Evolutionary conservation across 2,329 filamentous ascomycete genomes (phyloP), one percentile per base, ranked within the genome.

Genomic region (Mycosphaerelloides madeirae): DNA sequence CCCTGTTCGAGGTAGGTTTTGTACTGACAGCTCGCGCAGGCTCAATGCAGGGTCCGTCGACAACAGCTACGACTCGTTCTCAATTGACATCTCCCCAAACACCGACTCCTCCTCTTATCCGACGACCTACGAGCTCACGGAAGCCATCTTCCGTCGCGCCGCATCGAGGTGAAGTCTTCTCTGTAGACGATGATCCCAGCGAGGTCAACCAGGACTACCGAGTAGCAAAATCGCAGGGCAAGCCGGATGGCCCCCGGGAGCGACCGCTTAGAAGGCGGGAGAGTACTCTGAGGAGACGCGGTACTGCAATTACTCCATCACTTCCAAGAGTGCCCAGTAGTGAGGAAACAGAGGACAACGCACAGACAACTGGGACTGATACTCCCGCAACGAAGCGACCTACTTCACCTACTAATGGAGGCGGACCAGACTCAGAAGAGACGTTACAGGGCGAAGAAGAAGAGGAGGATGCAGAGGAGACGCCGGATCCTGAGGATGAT

Each of bases 151-250:
- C 71, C 40, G 75, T 80, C 58, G 81, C 81, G 31, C 89, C 88
- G 2, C 81, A 91, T 62, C 84, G 87, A 42, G 87, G 90, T 22
- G 85, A 86, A 50, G 76, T 91, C 48, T 97, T 95, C 68, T 96
- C 90, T 0, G 87, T 87, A 37, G 90, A 97, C 62, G 91, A 97
- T 64, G 89, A 88, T 60, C 74, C 82, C 18, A 77, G 81, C 53
- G 91, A 96, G 66, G 81, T 95, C 15, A 83, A 87, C 60, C 79
- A 80, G 50, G 85, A 89, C 59, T 69, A 77, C 54, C 71, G 78
- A 45, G 66, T 71, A 53, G 54, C 67, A 53, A 48, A 58, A 28
- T 51, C 52, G 16, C 50, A 59, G 19, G 50, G 55, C n/a, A 49
- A 48, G 31, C 38, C 49, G 4, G 49, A 51, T 6, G 9, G 22